Evolutionary conservation across 2,329 filamentous ascomycete species (phyloP).

Genomic region (Alternaria longipes): DNA sequence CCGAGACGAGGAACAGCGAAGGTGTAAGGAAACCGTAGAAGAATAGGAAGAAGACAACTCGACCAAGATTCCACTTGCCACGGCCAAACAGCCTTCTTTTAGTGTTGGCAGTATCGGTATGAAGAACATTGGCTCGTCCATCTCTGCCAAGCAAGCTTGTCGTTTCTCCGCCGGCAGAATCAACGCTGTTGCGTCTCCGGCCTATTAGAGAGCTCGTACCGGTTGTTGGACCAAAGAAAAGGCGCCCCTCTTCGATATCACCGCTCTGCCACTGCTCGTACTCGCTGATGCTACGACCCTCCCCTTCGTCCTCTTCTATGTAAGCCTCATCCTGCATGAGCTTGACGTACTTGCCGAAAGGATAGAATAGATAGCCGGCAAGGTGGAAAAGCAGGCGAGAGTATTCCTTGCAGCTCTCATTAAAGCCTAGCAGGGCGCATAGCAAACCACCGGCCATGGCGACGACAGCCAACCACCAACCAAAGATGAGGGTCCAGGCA

Average conservation of each 20-base stretch:
- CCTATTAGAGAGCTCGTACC: constrained; percentile 80
- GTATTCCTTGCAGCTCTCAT: constrained; percentile 82
- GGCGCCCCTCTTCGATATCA: constrained; percentile 90
- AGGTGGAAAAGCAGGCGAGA: constrained; percentile 85
- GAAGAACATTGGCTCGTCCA: constrained; percentile 59
- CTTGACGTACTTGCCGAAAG: constrained; percentile 95
- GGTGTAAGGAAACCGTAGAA: constrained; percentile 95
- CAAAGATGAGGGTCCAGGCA: constrained; percentile 89
- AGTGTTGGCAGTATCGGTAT: constrained; percentile 54
- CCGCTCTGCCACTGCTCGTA: constrained; percentile 99
- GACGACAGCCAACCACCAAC: constrained; percentile 91
- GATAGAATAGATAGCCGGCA: constrained; percentile 88
- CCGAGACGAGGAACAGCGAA: constrained; percentile 83
- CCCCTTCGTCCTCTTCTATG: constrained; percentile 90
- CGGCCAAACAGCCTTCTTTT: constrained; percentile 93
- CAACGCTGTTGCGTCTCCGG: constrained; percentile 84
- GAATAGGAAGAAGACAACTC: constrained; percentile 94
- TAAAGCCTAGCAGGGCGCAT: constrained; percentile 82
- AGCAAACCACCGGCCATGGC: constrained; percentile 77
- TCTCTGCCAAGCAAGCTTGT: constrained; percentile 83
- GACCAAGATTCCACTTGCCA: constrained; percentile 92
- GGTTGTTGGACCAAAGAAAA: constrained; percentile 89
- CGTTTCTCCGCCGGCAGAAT: constrained; percentile 86
- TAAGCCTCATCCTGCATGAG: constrained; percentile 95
- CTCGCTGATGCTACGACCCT: constrained; percentile 96